Percentiles rank a stretch among this genome's conserved stretches.
Evolutionary conservation across 768 basidiomycete species (phyloP).

Genomic region (Strobilomyces confusus): DNA sequence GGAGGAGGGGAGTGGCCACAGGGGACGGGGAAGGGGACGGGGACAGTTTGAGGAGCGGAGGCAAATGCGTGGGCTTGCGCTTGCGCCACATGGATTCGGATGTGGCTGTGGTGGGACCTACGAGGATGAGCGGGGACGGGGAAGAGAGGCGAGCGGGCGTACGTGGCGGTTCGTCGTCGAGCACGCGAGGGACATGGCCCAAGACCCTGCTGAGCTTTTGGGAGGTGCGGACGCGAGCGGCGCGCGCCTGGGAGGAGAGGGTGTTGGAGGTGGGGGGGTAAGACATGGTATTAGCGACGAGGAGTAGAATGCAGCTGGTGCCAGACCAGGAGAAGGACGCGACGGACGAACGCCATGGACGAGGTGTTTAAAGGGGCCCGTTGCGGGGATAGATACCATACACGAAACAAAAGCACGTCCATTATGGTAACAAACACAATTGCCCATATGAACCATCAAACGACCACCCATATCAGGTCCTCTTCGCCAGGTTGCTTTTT

Average conservation of each 20-base stretch:
- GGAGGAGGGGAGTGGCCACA: constrained; percentile 9
- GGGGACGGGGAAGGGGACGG: not conserved
- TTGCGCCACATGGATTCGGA: constrained; percentile 20
- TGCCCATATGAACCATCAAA: not conserved
- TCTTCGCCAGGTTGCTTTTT: not conserved
- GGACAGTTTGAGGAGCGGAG: constrained; percentile 23
- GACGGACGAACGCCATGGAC: not conserved
- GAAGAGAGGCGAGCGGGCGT: not conserved
- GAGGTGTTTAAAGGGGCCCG: constrained; percentile 11
- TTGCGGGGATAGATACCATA: constrained; percentile 9
- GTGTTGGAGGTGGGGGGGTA: constrained; percentile 52
- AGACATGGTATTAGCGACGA: constrained; percentile 4
- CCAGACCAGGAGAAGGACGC: constrained; percentile 21
- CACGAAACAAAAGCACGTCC: constrained; percentile 22
- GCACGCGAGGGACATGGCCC: constrained; percentile 55
- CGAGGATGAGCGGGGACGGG: not conserved
- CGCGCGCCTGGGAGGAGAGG: constrained; percentile 47
- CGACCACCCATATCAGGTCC: not conserved
- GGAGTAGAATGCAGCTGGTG: too few species aligned
- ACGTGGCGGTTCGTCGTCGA: constrained; percentile 32
- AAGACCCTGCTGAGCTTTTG: constrained; percentile 58
- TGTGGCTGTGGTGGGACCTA: not conserved
- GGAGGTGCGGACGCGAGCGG: constrained; percentile 52
- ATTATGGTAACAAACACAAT: constrained; percentile 4
- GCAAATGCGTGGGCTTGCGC: constrained; percentile 27